These are phyloP conservation scores for Apiotrichum gracile DNA, from an alignment of 1,284 basidiomycete species.

Conservation along the genomic window DNA sequence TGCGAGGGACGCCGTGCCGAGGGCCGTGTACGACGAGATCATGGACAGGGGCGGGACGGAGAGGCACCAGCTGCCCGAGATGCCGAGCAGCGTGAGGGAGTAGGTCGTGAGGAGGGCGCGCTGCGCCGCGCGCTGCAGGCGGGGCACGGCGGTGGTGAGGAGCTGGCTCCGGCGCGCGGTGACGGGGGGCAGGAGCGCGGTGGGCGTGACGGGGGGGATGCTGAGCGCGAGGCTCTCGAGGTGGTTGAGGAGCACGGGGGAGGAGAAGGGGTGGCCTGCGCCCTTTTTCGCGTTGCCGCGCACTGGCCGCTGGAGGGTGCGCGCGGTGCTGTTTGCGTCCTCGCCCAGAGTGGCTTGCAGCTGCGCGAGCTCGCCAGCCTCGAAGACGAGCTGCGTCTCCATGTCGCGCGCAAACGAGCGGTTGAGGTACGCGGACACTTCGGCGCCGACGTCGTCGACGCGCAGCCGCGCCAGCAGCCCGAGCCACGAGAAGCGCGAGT, in stretches of 20 bases:
- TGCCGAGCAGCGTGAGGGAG: conserved; percentile 41
- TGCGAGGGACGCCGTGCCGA: conserved; percentile 58
- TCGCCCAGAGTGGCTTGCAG: conserved; percentile 53
- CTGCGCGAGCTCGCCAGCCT: conserved; percentile 61
- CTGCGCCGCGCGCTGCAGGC: conserved; percentile 64
- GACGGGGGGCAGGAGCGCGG: conserved; percentile 57
- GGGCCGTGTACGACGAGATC: conserved; percentile 50
- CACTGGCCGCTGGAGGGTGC: conserved; percentile 16
- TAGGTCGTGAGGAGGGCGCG: conserved; percentile 54
- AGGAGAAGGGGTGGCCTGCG: conserved; percentile 53
- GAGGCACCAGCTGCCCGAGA: conserved; percentile 44
- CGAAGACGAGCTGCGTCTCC: conserved; percentile 65
- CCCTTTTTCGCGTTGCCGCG: conserved; percentile 18
- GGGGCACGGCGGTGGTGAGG: conserved; percentile 54
- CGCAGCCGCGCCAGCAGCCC: conserved; percentile 54
- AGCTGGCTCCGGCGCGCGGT: conserved; percentile 58
- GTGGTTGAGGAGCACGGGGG: conserved; percentile 62
- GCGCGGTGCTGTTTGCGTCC: conserved; percentile 47
- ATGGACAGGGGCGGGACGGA: conserved; percentile 30
- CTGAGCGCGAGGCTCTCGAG: conserved; percentile 54
- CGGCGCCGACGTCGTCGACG: conserved; percentile 64
- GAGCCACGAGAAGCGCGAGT: conserved; percentile 59
- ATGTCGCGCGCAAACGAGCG: conserved; percentile 60
- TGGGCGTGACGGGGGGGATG: conserved; percentile 52
- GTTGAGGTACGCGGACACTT: conserved; percentile 55